Base-by-base conservation (phyloP, 2,329 filamentous ascomycete species). In the Ophiostoma montium region DNA sequence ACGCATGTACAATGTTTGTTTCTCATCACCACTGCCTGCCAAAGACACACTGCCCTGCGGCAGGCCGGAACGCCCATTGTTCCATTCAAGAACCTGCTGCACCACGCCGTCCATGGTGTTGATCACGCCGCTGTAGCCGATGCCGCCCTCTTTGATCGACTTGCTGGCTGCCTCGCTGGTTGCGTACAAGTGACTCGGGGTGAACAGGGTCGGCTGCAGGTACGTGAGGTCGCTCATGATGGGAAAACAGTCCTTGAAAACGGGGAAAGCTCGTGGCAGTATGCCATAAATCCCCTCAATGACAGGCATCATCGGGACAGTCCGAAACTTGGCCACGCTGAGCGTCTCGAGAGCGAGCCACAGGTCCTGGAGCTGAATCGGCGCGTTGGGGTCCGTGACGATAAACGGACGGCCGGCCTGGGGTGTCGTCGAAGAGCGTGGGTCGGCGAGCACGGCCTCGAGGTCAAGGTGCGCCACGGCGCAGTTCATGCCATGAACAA, bases 71-170 rank as follows among this genome's bases (percentile, higher is more conserved):
- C 68, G 66, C 50, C 66, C 64, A 2, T 51, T 54, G 51, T 70
- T 69, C 66, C 67, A 69, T 35, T 68, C 66, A 0, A 69, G 53
- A 1, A 70, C 54, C 55, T 69, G 60, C 46, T 62, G 57, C n/a
- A 58, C 55, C 58, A 70, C 62, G 1, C 67, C 67, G 21, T 69
- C 64, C 0, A 66, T 57, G 11, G 66, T 69, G 0, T 61, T 66
- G 10, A 66, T 9, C 1, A 67, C 56, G 0, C 66, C 67, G 0
- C 50, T 50, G 51, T 67, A 69, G 1, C 65, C 67, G 15, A 70
- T 54, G 0, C 66, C 67, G 10, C 67, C 67, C 5, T 62, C 55
- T 2, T 50, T 45, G 0, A 67, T 59, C 1, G 64, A 56, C 51
- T 56, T 60, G 15, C 59, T 54, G 0, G 57, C 57, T 5, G 61